Conservation (phyloP, 768 basidiomycete genomes). For the Trametes elegans region DNA sequence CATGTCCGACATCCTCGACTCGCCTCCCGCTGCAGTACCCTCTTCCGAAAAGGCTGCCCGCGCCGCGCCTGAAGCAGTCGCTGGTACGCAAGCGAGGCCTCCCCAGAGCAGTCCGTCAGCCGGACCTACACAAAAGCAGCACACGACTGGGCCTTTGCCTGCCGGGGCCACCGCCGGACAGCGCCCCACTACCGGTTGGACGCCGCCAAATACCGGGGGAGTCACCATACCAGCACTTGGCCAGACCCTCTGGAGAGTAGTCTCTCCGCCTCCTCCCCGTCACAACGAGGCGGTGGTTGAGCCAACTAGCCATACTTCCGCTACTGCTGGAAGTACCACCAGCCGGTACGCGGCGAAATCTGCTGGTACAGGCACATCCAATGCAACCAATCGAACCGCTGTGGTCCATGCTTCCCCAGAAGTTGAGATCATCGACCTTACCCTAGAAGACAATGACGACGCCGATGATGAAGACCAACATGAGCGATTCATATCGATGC, state of each 20-base stretch:
- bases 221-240: no score
- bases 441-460: not conserved
- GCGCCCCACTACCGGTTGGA: no score
- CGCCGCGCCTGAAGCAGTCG: not conserved
- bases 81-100: not conserved
- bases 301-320: no score
- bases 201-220: no score
- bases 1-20: conserved; percentile 21
- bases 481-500: not conserved
- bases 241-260: no score
- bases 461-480: not conserved
- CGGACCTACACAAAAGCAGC: not conserved
- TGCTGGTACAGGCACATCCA: not conserved
- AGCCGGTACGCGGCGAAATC: not conserved
- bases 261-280: no score
- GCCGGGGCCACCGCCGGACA: not conserved
- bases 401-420: no score
- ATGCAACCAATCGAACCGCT: not conserved
- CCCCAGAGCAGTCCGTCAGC: not conserved
- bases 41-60: not conserved
- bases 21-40: not conserved
- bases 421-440: conserved; percentile 14
- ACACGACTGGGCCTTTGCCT: not conserved
- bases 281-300: no score
- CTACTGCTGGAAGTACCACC: not conserved